These are phyloP conservation scores for Benincasa hispida DNA, from an alignment of 306 rosid species.

Conservation along the genomic window DNA sequence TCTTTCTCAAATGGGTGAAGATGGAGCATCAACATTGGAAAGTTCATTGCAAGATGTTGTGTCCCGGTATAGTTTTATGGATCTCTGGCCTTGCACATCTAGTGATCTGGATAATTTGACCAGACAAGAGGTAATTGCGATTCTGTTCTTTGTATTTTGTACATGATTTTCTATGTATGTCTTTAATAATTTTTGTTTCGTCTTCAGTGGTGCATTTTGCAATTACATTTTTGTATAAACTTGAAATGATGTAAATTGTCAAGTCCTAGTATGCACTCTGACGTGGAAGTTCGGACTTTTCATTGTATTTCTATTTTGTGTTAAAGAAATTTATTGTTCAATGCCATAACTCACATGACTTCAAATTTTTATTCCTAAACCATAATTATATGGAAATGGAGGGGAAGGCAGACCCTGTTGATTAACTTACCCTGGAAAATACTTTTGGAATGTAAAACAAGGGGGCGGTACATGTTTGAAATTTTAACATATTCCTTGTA, in stretches of 20 bases:
- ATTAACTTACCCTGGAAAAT: not conserved
- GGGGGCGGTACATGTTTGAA: not conserved
- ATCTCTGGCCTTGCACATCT: slow-evolving; percentile 84
- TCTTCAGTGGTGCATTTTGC: not conserved
- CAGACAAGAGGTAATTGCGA: slow-evolving; percentile 57
- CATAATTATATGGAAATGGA: not conserved
- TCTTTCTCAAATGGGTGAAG: slow-evolving; percentile 54
- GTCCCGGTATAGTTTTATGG: slow-evolving; percentile 88
- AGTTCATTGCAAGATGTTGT: slow-evolving; percentile 78
- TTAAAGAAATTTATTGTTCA: not conserved
- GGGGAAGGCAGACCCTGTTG: not conserved
- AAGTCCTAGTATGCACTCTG: not conserved
- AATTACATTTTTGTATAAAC: not conserved
- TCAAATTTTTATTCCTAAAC: not conserved
- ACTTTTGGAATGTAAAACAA: not conserved
- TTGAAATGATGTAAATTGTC: not conserved
- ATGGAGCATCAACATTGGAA: slow-evolving; percentile 44
- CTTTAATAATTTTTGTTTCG: not conserved
- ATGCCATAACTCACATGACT: not conserved
- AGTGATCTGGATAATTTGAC: slow-evolving; percentile 75
- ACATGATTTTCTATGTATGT: not conserved
- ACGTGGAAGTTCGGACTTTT: not conserved
- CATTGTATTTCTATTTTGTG: not conserved
- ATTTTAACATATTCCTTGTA: not conserved
- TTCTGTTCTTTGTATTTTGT: not conserved